Base-by-base conservation (phyloP, 768 basidiomycete genomes). In the Daedaleopsis nitida region DNA sequence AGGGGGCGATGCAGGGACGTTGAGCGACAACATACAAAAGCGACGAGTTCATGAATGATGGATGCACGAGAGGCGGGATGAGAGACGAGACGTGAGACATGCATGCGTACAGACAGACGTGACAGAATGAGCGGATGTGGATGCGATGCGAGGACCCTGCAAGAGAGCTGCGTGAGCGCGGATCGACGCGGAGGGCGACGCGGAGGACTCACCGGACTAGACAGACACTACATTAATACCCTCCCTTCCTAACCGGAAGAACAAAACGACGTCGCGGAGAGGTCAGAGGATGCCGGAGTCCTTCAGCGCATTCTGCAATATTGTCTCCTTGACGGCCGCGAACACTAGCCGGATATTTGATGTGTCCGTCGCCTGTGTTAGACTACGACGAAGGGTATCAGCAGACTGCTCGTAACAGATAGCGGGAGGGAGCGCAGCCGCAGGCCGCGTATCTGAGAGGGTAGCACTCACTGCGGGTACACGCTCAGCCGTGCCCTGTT, bases 311-410 rank as follows among this genome's bases (percentile, higher is more conserved):
- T 94, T 94, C 75, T 92, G 90, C 57, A 95, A 72, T 57, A 96
- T 94, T n/a, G 94, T 95, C 76, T 96, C 94, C 75, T 94, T 94
- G 49, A 94, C 91, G 0, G 91, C 91, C 0, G 90, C 90, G 62
- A 95, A 94, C 17, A 94, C 91, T 1, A 94, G 77, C 53, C 82
- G 76, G 56, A 94, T 88, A 70, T 94, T 94, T 4, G 84, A 85
- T 24, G 92, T 94, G 73, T 95, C 93, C 32, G 92, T 95, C 34
- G 93, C 93, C 73, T 94, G 91, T 9, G 92, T 94, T 58, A 94
- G 71, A 80, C 89, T 90, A 60, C 23, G n/a, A n/a, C 42, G 43
- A 6, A 9, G 32, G 10, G 14, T 62, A 39, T 63, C 38, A 62
- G 53, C 50, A 60, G 55, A 21, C 12, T 21, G 27, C 34, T 38